Evolutionary conservation across 179 eudicot genomes (phyloP).

Genomic region (Amaranthus tricolor): DNA sequence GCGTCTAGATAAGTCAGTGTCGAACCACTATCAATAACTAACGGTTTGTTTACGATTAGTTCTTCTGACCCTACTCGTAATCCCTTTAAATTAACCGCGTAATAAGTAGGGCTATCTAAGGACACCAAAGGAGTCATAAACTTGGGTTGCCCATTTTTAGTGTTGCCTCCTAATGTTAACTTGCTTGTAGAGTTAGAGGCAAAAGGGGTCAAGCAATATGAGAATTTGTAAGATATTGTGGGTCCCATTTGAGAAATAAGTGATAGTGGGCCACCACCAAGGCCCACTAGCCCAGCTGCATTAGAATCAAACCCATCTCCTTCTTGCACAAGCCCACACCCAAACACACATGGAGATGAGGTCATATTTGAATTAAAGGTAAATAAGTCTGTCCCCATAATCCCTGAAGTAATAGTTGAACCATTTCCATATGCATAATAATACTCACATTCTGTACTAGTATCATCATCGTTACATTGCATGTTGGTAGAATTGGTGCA

Average conservation of each 20-base stretch:
- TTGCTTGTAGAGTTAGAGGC: conserved; percentile 22
- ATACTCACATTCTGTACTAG: conserved; percentile 19
- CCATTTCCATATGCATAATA: conserved; percentile 22
- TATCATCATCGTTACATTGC: conserved; percentile 12
- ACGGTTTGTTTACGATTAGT: neutral
- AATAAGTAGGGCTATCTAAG: conserved; percentile 13
- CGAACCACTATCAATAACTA: conserved; percentile 23
- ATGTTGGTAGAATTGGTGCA: conserved; percentile 8
- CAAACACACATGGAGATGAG: conserved; percentile 14
- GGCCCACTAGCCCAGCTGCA: conserved; percentile 23
- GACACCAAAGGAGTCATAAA: conserved; percentile 3
- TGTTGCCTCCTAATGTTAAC: conserved; percentile 16
- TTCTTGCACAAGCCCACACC: conserved; percentile 22
- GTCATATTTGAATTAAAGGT: conserved; percentile 7
- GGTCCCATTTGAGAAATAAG: conserved; percentile 22
- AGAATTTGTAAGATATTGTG: conserved; percentile 8
- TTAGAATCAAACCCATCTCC: conserved; percentile 9
- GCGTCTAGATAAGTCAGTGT: conserved; percentile 19
- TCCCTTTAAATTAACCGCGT: conserved; percentile 12
- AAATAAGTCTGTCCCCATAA: conserved; percentile 20
- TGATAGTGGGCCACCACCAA: conserved; percentile 20
- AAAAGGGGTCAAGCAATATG: conserved; percentile 22
- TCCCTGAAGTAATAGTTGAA: conserved; percentile 14
- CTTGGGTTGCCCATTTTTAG: neutral
- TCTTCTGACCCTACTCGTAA: conserved; percentile 7